Evolutionary conservation across 2,329 filamentous ascomycete genomes (phyloP), one percentile per base, ranked within the genome.

Genomic region (Coniochaeta ligniaria): DNA sequence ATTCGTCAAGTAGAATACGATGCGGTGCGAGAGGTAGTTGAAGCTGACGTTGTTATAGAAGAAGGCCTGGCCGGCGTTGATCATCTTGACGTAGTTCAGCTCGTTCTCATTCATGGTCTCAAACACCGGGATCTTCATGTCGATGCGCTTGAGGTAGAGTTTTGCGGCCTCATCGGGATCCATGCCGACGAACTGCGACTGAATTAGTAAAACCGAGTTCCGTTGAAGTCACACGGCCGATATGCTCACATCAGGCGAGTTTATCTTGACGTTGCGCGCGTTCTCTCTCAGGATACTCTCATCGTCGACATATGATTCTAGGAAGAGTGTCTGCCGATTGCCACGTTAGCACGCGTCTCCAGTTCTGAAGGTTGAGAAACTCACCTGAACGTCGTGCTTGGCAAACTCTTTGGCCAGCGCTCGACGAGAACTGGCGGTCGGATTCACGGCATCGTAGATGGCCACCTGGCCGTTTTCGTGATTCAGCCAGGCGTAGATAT

Each of bases 1-100:
- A 70, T 99, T 99, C 70, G 96, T 91, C 55, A 99, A 85, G 74
- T 98, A 99, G 76, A 99, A 99, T 60, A 99, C 94, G 66, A 99
- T 99, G 63, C 95, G 87, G 73, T 99, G 93, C 0, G 93, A 96
- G 35, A 99, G 83, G 71, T 99, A 99, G 68, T 93, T 94, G 74
- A 99, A 98, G 70, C 89, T 93, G 72, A 95, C 91, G 66, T 98
- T 97, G 78, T 99, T 99, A 75, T 98, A 94, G 68, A 94, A 89
- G 70, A 99, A 89, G 66, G 92, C 87, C 70, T 94, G 87, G 52
- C 95, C 95, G 8, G 95, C 95, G 67, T 99, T 99, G 72, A 98
- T 96, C 94, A 99, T 97, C 79, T 96, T 97, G 77, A 99, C 94
- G 76, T 94, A 99, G 73, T 98, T 96, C 64, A 99, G 82, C 66